phyloP scores from a whole-genome alignment of 2,329 filamentous ascomycete species.

The Fusarium redolens region DNA sequence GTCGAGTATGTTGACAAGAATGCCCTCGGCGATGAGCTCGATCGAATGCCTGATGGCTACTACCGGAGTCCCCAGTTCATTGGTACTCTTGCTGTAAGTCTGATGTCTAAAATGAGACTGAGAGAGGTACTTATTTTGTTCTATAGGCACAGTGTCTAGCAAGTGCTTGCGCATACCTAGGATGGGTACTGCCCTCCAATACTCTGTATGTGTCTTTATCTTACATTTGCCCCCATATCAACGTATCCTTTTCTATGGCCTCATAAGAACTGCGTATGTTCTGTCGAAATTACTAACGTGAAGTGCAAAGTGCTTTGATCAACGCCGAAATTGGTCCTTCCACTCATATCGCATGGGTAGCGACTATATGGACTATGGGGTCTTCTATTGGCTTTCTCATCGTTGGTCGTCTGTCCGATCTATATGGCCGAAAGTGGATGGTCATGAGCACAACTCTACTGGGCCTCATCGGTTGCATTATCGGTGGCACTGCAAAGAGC shows the following conservation, averaged over 20 bases:
- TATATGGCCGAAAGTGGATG: conserved; percentile 57
- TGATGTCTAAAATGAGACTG: too few relatives aligned
- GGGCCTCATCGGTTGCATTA: conserved; percentile 52
- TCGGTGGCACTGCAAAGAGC: conserved; percentile 50
- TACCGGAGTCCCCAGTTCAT: conserved; percentile 55
- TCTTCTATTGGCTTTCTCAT: conserved; percentile 54
- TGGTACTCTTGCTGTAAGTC: conserved; percentile 52
- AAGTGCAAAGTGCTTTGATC: conserved; percentile 41
- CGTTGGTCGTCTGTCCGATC: conserved; percentile 55
- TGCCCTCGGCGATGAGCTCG: conserved; percentile 55
- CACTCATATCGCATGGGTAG: conserved; percentile 48
- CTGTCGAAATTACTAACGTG: background rate
- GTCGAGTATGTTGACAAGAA: conserved; percentile 56
- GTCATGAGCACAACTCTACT: conserved; percentile 50
- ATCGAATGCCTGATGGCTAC: conserved; percentile 55
- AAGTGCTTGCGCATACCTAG: conserved; percentile 50
- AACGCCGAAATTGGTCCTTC: conserved; percentile 49
- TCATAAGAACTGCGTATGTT: background rate
- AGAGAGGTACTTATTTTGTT: background rate
- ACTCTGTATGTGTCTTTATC: conserved; percentile 43
- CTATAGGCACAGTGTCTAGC: conserved; percentile 48
- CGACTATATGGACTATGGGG: conserved; percentile 53
- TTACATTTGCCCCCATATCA: background rate
- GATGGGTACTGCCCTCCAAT: conserved; percentile 52
- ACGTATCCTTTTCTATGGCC: background rate